Base-by-base conservation (phyloP, 495 filamentous ascomycete genomes). In the Schizothecium vesticola region DNA sequence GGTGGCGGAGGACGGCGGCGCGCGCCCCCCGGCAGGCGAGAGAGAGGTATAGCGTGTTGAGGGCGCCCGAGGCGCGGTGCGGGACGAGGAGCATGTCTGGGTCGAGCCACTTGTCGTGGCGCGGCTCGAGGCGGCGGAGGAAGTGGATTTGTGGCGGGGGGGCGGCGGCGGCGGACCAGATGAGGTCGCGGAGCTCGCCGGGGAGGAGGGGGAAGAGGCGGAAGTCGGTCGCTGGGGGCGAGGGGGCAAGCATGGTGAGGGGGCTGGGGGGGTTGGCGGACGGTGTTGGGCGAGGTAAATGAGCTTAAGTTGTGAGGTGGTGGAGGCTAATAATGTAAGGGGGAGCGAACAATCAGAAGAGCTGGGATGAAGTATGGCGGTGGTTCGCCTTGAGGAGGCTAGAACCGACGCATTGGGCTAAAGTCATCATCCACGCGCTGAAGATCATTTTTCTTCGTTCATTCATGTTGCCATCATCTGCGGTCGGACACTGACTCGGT, bases 41-140 rank as follows among this genome's bases (percentile, higher is more conserved):
- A 0, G 71, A 68, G 16, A 76, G 67, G 26, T 73, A 59, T 28
- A 64, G 28, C 3, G 58, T 56, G 60, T 66, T 65, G 33, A 68
- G 65, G 31, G 69, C 74, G 58, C 76, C 72, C 0, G 79, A 75
- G 31, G 84, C 79, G n/a, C 33, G 59, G 65, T 67, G 56, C 10
- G 74, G 73, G 19, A 71, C 19, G 19, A 76, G 66, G 57, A 67
- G 29, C 66, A 72, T 58, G 36, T 76, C 74, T 21, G 25, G 56
- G 26, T 73, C 66, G 3, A 69, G 13, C 66, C 65, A 73, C 21
- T 66, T 24, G 3, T 13, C 58, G 23, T 36, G 31, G 43, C 64
- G 25, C 0, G 71, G 75, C 61, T 75, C 70, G 70, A 73, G 73
- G 61, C 68, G 59, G 71, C 66, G 67, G 51, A 76, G 60, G 65